Base-by-base conservation (phyloP, 2,329 filamentous ascomycete species). In the Ascochyta rabiei region DNA sequence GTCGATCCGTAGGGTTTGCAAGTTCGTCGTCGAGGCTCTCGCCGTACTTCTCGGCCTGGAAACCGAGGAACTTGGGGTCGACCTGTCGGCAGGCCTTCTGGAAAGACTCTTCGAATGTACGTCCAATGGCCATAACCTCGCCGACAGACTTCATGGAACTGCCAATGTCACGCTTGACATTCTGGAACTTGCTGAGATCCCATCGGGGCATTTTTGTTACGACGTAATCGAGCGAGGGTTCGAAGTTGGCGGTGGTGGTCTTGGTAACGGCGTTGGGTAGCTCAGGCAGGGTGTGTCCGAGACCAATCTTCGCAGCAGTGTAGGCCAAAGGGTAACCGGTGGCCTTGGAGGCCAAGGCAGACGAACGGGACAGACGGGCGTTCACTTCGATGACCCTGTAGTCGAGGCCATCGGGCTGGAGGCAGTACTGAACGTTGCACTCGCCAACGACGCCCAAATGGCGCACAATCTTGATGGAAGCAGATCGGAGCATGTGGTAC, bases 301-400 rank as follows among this genome's bases (percentile, higher is more conserved):
- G 87, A 75, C 93, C 95, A 68, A 99, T 98, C 84, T 99, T 99
- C 54, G 95, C 95, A 60, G 95, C 95, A 40, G 93, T 98, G 76
- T 98, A 99, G 18, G 95, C 95, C 57, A 98, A 84, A 56, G 95
- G 95, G 77, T 98, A 99, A 61, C 95, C 95, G 52, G 95, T 99
- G 61, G 95, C 95, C 82, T 99, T 99, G 60, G 95, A 98, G 59
- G 95, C 95, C 63, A 99, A 84, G 62, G 95, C 95, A 53, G 95
- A 99, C 40, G 95, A 99, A 70, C 95, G 90, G 71, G 95, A 98
- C 46, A 99, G 87, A 87, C 95, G 93, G 66, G 95, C 95, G 76
- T 99, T 99, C 78, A 99, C 93, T 79, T 99, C 95, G 69, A 99
- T 99, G 61, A 99, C 93, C 75, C 95, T 87, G 83, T 98, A 99